phyloP scores from a whole-genome alignment of 495 filamentous ascomycete genomes.

The Neurospora sp. region DNA sequence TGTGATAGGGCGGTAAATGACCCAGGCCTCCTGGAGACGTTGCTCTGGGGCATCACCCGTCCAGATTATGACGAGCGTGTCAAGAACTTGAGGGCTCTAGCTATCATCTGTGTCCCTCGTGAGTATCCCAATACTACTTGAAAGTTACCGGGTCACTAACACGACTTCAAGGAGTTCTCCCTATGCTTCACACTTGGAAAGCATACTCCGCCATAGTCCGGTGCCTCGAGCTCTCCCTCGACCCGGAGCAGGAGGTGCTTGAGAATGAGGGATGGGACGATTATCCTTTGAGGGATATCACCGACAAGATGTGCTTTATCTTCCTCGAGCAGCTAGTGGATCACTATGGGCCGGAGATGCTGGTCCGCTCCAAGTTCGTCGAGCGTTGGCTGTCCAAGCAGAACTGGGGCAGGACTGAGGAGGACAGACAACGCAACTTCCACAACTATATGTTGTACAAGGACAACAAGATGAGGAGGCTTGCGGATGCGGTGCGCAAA shows the following conservation, averaged over 20 bases:
- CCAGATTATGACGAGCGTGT: conserved; percentile 41
- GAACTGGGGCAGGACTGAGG: conserved; percentile 38
- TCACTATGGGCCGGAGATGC: conserved; percentile 27
- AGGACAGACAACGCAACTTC: conserved; percentile 38
- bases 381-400: conserved; percentile 48
- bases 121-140: not conserved
- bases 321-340: conserved; percentile 35
- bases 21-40: conserved; percentile 24
- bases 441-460: conserved; percentile 28
- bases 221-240: conserved; percentile 40
- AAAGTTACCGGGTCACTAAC: not conserved
- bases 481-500: conserved; percentile 28
- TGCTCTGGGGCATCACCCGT: conserved; percentile 42
- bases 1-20: conserved; percentile 44
- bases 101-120: conserved; percentile 23
- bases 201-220: conserved; percentile 43
- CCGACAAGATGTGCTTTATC: conserved; percentile 41
- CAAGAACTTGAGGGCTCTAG: conserved; percentile 37
- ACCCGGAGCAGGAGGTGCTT: conserved; percentile 38
- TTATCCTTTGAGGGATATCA: conserved; percentile 40
- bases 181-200: conserved; percentile 28
- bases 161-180: conserved; percentile 10
- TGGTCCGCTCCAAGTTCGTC: conserved; percentile 41
- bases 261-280: conserved; percentile 41
- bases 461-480: conserved; percentile 36